A percentile compares a stretch with the other conserved stretches of the same genome.
Evolutionary conservation across 177 flowering plant genomes (phyloP).

Genomic region (Vitis hybrid): DNA sequence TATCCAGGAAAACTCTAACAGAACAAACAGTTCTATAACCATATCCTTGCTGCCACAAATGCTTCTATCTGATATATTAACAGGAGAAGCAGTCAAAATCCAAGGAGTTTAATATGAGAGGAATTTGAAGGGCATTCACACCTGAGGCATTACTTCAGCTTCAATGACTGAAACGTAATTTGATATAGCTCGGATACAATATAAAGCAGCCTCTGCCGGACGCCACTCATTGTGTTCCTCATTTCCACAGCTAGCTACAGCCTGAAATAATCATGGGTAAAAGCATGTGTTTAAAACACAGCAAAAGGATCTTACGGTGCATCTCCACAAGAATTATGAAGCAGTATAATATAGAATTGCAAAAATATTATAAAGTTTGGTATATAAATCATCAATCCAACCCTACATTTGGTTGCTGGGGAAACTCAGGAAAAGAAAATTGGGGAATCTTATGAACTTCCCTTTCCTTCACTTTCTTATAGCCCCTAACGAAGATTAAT

Average conservation of each 20-base stretch:
- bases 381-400: too few relatives aligned
- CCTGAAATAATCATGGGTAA: constrained; percentile 33
- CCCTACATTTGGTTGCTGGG: too few relatives aligned
- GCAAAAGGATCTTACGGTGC: neutral
- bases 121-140: constrained; percentile 15
- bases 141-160: constrained; percentile 96
- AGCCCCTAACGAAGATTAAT: too few relatives aligned
- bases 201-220: constrained; percentile 91
- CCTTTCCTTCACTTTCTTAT: too few relatives aligned
- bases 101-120: neutral
- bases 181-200: constrained; percentile 86
- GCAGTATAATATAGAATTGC: too few relatives aligned
- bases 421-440: too few relatives aligned
- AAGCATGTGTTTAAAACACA: neutral
- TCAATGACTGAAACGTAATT: constrained; percentile 68
- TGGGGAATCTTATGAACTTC: too few relatives aligned
- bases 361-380: too few relatives aligned
- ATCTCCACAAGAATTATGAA: too few relatives aligned
- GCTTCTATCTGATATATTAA: neutral
- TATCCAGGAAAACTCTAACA: neutral
- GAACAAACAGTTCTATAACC: neutral
- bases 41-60: neutral
- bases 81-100: neutral
- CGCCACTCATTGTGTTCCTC: constrained; percentile 59
- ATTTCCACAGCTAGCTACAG: constrained; percentile 47